Conservation (phyloP, 106 monocot genomes). For the Agapanthus africanus region DNA sequence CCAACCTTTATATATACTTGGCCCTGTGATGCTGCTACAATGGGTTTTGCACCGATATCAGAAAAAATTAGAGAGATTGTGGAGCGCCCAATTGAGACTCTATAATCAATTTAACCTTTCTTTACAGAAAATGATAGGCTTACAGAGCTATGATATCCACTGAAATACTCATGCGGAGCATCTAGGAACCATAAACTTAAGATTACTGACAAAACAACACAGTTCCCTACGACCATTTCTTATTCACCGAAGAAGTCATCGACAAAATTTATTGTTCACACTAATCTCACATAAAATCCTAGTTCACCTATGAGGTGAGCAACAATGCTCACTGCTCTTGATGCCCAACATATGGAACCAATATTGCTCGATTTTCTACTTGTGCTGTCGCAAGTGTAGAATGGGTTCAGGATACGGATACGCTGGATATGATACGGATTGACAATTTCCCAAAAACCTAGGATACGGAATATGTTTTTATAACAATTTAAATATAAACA, state of each 20-base stretch:
- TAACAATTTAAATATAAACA: too few relatives aligned
- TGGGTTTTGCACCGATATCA: slow-evolving; percentile 57
- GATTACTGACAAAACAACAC: background rate
- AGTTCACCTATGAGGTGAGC: too few relatives aligned
- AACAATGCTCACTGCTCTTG: background rate
- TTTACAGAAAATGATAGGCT: background rate
- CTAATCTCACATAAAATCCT: too few relatives aligned
- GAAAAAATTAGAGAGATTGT: slow-evolving; percentile 58
- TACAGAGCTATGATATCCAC: background rate
- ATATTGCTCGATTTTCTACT: too few relatives aligned
- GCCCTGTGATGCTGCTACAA: slow-evolving; percentile 87
- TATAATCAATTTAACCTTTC: slow-evolving; percentile 18
- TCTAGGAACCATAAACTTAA: slow-evolving; percentile 27
- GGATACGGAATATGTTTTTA: too few relatives aligned
- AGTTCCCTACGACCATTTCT: background rate
- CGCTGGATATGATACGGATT: too few relatives aligned
- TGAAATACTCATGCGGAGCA: slow-evolving; percentile 16
- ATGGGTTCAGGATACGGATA: too few relatives aligned
- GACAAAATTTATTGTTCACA: too few relatives aligned
- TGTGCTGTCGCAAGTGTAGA: too few relatives aligned
- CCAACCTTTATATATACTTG: slow-evolving; percentile 93
- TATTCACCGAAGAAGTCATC: background rate
- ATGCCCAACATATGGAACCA: background rate
- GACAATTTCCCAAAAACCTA: too few relatives aligned
- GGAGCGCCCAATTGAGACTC: slow-evolving; percentile 68